Conservation (phyloP, 2,329 filamentous ascomycete species). For the Pseudopyricularia cyperi region DNA sequence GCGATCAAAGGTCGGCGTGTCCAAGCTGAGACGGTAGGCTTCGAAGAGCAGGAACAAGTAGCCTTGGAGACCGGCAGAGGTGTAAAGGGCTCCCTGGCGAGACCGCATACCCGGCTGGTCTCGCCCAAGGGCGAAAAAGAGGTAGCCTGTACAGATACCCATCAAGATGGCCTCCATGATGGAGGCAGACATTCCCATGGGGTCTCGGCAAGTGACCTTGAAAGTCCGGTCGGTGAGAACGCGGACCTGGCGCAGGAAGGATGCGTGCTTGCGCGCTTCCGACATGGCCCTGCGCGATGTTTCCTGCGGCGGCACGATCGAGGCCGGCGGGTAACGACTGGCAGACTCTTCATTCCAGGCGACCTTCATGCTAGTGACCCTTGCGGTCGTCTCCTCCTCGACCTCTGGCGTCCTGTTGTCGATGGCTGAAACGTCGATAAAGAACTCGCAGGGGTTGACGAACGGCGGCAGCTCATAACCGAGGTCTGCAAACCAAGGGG, state of each 20-base stretch:
- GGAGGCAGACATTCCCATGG: conserved; percentile 60
- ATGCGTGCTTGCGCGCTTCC: conserved; percentile 29
- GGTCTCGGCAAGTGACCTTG: conserved; percentile 62
- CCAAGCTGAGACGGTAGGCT: conserved; percentile 59
- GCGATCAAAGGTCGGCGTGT: conserved; percentile 65
- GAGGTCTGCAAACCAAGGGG: conserved; percentile 49
- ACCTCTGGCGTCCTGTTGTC: conserved; percentile 58
- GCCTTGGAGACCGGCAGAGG: conserved; percentile 56
- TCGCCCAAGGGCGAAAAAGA: conserved; percentile 53
- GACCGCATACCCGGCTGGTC: conserved; percentile 62
- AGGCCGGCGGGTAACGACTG: conserved; percentile 10
- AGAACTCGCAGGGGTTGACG: conserved; percentile 65
- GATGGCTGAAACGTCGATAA: conserved; percentile 62
- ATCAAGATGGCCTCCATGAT: conserved; percentile 58
- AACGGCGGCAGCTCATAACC: conserved; percentile 55
- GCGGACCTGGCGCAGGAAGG: conserved; percentile 46
- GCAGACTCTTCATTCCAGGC: conserved; percentile 39
- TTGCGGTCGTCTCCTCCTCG: conserved; percentile 43
- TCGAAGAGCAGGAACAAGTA: conserved; percentile 69
- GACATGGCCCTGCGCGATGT: conserved; percentile 4
- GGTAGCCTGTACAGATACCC: conserved; percentile 59
- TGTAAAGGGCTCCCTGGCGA: conserved; percentile 60
- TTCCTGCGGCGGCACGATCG: conserved; percentile 8
- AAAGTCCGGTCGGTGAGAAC: conserved; percentile 59
- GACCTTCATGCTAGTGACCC: conserved; percentile 47